Conservation (phyloP, 345 rosid genomes). For the Capsella bursapastoris region DNA sequence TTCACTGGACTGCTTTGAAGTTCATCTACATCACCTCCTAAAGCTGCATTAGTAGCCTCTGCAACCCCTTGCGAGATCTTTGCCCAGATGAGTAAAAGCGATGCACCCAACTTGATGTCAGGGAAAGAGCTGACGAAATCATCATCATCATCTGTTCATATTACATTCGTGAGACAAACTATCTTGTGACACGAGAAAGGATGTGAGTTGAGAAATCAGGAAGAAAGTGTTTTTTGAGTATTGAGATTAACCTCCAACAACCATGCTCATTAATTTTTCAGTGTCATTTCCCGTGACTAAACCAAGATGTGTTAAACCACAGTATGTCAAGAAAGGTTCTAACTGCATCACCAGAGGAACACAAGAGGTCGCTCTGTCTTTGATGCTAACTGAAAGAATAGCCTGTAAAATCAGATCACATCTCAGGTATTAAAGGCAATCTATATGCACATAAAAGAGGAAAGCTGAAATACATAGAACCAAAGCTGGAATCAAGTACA, state of each 20-base stretch:
- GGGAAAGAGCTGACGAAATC: constrained; percentile 49
- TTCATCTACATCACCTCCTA: constrained; percentile 53
- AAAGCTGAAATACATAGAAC: constrained; percentile 19
- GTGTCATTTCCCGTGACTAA: constrained; percentile 68
- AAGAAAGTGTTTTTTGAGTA: constrained; percentile 12
- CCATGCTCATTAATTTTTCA: constrained; percentile 47
- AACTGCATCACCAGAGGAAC: constrained; percentile 53
- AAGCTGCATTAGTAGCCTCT: constrained; percentile 54
- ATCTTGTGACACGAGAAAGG: constrained; percentile 12
- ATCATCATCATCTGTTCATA: constrained; percentile 65
- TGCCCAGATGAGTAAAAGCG: constrained; percentile 72
- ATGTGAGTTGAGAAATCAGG: constrained; percentile 21
- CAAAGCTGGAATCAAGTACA: constrained; percentile 41
- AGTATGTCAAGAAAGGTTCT: constrained; percentile 55
- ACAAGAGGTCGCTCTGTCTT: constrained; percentile 44
- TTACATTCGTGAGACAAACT: constrained; percentile 11
- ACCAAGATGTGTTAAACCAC: constrained; percentile 67
- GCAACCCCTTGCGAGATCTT: constrained; percentile 54
- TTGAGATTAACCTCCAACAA: constrained; percentile 55
- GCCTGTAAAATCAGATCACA: constrained; percentile 58
- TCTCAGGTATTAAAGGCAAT: constrained; percentile 27
- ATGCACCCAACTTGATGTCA: constrained; percentile 72
- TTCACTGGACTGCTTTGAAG: constrained; percentile 59
- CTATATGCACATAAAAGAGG: constrained; percentile 2
- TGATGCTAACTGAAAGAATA: constrained; percentile 60